Base-by-base conservation (phyloP, 164 flowering plant species). In the Magnolia changhungtana region DNA sequence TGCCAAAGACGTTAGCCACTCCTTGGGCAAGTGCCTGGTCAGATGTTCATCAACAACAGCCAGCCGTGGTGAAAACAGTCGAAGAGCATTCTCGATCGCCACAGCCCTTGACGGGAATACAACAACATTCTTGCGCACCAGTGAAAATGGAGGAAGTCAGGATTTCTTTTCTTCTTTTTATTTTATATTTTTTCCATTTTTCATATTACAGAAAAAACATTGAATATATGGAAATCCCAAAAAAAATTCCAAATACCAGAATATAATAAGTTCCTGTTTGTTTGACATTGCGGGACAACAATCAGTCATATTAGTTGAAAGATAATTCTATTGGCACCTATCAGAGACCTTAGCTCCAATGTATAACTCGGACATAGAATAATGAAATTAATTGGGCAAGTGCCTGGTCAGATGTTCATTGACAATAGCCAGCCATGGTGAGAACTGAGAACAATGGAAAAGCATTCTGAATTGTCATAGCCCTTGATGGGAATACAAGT, bases 1-100 rank as follows among this genome's bases (percentile, higher is more conserved):
- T 18, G 83, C 85, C 76, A 96, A 79, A 72, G 95, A 89, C 73
- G 94, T 92, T 77, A 96, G 76, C 99, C 99, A 96, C 70, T 88
- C 71, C 85, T 82, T 90, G 8, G 99, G 99, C 24, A 96, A 84
- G 79, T 92, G 82, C 50, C 89, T 86, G n/a, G 97, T 91, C 76
- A 96, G 83, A 84, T 90, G 91, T 82, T 96, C 97, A 80, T 94
- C 99, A 81, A 96, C 96, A 83, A 96, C 84, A 69, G 97, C 97
- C 69, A 96, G 98, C n/a, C 86, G 91, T 63, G 99, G 99, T 31
- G 97, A 90, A 84, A 96, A 94, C 78, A 96, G 82, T 23, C 91
- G 90, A 75, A 96, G 88, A 79, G 89, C 87, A 88, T 88, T 88
- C 82, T 94, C 99, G 76, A 96, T 92, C 49, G 96, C 98, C 75